phyloP scores from a whole-genome alignment of 2,329 filamentous ascomycete genomes.

The Knoxdaviesia capensis region DNA sequence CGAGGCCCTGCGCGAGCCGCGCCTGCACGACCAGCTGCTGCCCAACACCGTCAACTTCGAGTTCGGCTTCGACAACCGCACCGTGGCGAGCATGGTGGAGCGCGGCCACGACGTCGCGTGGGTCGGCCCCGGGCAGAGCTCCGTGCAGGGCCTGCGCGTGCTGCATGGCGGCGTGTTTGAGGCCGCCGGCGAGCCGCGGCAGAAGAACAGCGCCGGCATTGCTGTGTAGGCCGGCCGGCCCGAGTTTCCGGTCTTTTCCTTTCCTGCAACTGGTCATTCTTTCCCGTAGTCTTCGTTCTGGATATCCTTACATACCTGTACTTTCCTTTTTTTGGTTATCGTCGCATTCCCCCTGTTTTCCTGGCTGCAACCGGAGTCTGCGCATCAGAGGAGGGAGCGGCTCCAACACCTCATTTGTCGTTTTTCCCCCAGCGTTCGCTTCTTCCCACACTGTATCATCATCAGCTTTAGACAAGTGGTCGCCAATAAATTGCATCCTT shows the following conservation, averaged over 20 bases:
- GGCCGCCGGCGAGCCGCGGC: conserved; percentile 57
- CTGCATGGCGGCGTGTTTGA: conserved; percentile 50
- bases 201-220: conserved; percentile 48
- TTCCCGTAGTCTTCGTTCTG: background rate
- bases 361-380: no score
- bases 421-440: no score
- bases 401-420: no score
- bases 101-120: conserved; percentile 55
- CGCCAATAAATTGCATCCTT: no score
- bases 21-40: conserved; percentile 67
- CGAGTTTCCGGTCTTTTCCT: background rate
- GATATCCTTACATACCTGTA: no score
- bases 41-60: conserved; percentile 53
- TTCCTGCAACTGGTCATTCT: background rate
- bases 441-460: no score
- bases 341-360: no score
- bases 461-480: no score
- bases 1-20: conserved; percentile 42
- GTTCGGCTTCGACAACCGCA: conserved; percentile 42
- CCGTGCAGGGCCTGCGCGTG: conserved; percentile 49
- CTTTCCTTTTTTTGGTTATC: no score
- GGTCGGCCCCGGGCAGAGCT: conserved; percentile 41
- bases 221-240: conserved; percentile 13
- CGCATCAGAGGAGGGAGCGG: no score
- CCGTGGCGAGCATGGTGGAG: conserved; percentile 38